phyloP scores from a whole-genome alignment of 2,329 filamentous ascomycete genomes.

The Epichloe typhina region DNA sequence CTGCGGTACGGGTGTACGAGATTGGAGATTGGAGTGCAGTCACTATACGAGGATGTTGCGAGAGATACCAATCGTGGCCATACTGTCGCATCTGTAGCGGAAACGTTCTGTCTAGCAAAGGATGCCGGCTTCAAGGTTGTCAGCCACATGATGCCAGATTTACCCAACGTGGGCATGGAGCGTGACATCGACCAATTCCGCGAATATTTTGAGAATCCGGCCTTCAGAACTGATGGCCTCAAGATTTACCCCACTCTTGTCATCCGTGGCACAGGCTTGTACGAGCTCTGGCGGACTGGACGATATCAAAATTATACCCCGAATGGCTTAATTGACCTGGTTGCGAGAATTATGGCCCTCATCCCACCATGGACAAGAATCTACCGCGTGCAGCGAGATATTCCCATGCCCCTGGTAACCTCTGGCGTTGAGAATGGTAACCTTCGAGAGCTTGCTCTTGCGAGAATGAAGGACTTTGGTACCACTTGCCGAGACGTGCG shows the following conservation, averaged over 20 bases:
- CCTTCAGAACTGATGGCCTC: conserved; percentile 87
- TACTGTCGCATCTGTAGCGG: conserved; percentile 86
- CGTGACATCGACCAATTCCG: conserved; percentile 92
- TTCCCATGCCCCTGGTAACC: conserved; percentile 99
- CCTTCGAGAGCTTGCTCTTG: conserved; percentile 78
- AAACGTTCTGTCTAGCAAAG: conserved; percentile 95
- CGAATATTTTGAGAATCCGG: conserved; percentile 95
- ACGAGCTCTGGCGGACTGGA: conserved; percentile 94
- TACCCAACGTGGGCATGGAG: conserved; percentile 97
- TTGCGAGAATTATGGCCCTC: conserved; percentile 88
- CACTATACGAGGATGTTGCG: conserved; percentile 95
- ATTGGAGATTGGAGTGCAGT: conserved; percentile 90
- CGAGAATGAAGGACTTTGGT: conserved; percentile 98
- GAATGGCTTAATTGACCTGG: conserved; percentile 88
- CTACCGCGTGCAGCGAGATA: conserved; percentile 95
- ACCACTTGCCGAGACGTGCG: conserved; percentile 93
- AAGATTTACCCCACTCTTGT: conserved; percentile 98
- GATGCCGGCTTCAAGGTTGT: conserved; percentile 98
- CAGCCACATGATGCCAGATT: conserved; percentile 98
- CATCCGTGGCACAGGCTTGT: conserved; percentile 89
- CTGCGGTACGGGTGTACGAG: conserved; percentile 94
- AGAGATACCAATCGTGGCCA: conserved; percentile 94
- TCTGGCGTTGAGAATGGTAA: conserved; percentile 98
- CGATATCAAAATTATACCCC: conserved; percentile 98
- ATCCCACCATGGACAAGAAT: conserved; percentile 97